Conservation (phyloP, 2,329 filamentous ascomycete species). For the Ophiosphaerella korrae region DNA sequence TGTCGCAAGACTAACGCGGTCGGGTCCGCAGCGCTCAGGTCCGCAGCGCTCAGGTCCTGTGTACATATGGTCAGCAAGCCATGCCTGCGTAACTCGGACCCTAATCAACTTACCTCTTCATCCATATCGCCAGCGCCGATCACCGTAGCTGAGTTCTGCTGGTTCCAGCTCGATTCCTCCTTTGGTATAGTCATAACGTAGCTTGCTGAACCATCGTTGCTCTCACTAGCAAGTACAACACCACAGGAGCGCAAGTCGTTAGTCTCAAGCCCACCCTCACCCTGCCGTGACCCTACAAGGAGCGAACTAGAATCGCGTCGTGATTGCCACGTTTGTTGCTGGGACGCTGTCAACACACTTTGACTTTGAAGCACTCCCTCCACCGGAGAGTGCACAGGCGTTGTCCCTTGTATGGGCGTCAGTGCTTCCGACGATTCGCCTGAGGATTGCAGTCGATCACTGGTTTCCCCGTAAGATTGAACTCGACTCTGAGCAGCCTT, state of each 20-base stretch:
- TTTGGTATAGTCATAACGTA: constrained; percentile 3
- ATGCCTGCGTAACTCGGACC: constrained; percentile 4
- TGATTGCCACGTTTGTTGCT: constrained; percentile 5
- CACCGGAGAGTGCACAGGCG: too few species aligned
- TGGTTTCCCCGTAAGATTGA: constrained; percentile 6
- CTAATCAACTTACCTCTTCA: constrained; percentile 6
- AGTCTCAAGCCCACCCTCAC: constrained; percentile 3
- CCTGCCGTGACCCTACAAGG: constrained; percentile 3
- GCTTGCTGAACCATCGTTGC: constrained; percentile 2
- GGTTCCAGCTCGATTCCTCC: constrained; percentile 6
- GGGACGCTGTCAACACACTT: constrained; percentile 3
- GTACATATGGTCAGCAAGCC: constrained; percentile 5
- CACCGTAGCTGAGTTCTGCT: constrained; percentile 3
- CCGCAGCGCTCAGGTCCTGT: too few species aligned
- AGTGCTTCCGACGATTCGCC: constrained; percentile 1
- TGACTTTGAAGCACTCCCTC: too few species aligned
- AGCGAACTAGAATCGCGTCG: constrained; percentile 3
- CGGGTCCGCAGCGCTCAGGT: constrained; percentile 1
- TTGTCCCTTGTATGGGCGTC: too few species aligned
- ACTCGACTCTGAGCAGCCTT: constrained; percentile 7
- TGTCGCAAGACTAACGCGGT: constrained; percentile 3
- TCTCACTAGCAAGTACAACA: constrained; percentile 3
- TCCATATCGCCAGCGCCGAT: constrained; percentile 5
- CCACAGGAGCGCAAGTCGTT: constrained; percentile 1
- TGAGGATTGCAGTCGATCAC: constrained; percentile 1